Conservation (phyloP, 108 stramenopile species). For the Schizochytrium sp. region DNA sequence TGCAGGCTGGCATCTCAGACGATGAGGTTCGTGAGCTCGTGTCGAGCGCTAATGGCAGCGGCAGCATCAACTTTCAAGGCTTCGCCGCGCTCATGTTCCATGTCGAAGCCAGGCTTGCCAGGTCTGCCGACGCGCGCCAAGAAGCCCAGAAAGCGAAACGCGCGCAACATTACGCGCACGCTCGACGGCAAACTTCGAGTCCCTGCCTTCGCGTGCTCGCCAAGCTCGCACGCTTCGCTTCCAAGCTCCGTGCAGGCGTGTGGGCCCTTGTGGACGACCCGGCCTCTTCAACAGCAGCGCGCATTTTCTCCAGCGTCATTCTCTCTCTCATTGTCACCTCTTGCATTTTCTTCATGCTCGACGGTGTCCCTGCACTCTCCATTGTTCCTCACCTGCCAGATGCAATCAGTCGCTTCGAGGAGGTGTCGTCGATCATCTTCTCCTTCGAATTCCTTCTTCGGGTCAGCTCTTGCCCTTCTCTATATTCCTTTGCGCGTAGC, state of each 20-base stretch:
- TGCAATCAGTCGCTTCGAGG: background rate
- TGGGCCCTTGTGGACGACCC: constrained; percentile 12
- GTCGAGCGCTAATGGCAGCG: background rate
- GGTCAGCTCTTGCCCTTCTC: background rate
- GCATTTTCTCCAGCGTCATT: background rate
- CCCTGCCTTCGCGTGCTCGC: background rate
- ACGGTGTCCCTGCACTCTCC: background rate
- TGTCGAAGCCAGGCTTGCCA: background rate
- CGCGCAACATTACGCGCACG: background rate
- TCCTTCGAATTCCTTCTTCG: constrained; percentile 18
- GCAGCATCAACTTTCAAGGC: background rate
- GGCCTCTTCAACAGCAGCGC: background rate
- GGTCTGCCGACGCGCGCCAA: background rate
- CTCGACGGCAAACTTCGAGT: background rate
- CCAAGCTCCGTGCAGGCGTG: background rate
- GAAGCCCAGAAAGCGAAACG: background rate
- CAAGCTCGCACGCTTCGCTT: no score
- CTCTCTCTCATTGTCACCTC: background rate
- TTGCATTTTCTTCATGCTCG: background rate
- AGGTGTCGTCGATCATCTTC: constrained; percentile 14
- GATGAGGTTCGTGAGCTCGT: background rate
- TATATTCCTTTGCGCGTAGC: background rate
- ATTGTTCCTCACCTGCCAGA: no score
- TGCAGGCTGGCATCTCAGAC: background rate
- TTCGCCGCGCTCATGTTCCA: background rate